Base-by-base conservation (phyloP, 352 stramenopile genomes). In the Pilasporangium apinafurcum region DNA sequence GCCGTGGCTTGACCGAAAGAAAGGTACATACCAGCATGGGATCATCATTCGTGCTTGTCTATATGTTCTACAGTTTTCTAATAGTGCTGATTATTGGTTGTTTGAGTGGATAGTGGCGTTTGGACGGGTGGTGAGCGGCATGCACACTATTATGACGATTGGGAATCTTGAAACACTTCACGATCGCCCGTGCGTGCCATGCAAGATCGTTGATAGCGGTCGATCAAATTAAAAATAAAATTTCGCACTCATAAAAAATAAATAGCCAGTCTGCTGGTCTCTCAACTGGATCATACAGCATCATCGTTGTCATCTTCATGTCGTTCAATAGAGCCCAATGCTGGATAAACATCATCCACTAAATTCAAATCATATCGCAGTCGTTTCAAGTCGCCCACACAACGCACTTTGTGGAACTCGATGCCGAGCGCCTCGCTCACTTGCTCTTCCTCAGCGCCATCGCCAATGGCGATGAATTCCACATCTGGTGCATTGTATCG, bases 381-480 rank as follows among this genome's bases (percentile, higher is more conserved):
- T 20, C 66, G 53, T 30, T 71, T 67, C 33, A 87, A 59, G 35
- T 90, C 72, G 18, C 76, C 58, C 31, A 90, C 60, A 24, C 65
- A 81, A 8, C 65, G 56, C 43, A 90, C 81, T 56, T 84, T 83
- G 68, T 80, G 64, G 44, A 92, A 92, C 39, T 68, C 50, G 21
- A 92, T 70, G 37, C 73, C 80, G 8, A 87, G 66, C 13, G 57
- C 62, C 9, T 61, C 62, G 26, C 77, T 90, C 37, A 86, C 77
- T 24, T 83, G 67, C 54, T 92, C 74, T 56, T 92, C 80, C 46
- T 92, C 80, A 13, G 74, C 56, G 4, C 80, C 80, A 48, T 90
- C 80, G 12, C 80, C 80, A 33, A 92, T 82, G 4, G 72, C 80
- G 14, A 90, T 48, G 44, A 88, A 92, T 47, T 89, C 73, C 8